These are phyloP conservation scores for Novymonas esmeraldas DNA, from an alignment of 208 protist species.

Conservation along the genomic window DNA sequence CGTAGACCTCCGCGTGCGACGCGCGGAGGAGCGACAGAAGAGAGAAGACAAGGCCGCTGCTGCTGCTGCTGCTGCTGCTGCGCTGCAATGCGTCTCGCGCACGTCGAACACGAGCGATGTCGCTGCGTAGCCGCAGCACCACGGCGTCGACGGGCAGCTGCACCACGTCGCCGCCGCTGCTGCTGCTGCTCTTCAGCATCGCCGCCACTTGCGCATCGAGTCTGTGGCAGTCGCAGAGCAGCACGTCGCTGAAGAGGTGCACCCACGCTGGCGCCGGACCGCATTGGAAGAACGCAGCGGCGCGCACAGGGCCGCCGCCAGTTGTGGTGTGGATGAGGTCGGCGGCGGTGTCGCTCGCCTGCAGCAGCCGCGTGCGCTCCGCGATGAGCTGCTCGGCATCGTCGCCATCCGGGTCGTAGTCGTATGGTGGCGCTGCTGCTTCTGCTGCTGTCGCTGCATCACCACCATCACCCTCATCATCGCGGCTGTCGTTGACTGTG, in stretches of 20 bases:
- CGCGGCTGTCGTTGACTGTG: not conserved
- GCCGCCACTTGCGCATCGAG: constrained; percentile 12
- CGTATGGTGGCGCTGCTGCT: not conserved
- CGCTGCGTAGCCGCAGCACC: constrained; percentile 29
- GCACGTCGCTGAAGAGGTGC: constrained; percentile 40
- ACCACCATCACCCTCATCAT: no score
- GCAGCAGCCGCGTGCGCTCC: not conserved
- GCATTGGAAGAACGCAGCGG: constrained; percentile 24
- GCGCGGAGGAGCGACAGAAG: no score
- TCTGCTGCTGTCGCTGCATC: no score
- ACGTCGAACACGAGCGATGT: constrained; percentile 24
- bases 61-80: not conserved
- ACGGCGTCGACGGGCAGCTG: constrained; percentile 30
- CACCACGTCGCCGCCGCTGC: not conserved
- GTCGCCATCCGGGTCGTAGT: constrained; percentile 3
- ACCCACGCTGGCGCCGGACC: constrained; percentile 52
- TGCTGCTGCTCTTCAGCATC: not conserved
- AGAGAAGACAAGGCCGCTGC: not conserved
- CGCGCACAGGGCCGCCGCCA: constrained; percentile 9
- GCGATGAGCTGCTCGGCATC: constrained; percentile 3
- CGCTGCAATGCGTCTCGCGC: constrained; percentile 8
- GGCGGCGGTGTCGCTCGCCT: not conserved
- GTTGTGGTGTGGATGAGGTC: not conserved
- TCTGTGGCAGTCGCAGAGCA: constrained; percentile 29
- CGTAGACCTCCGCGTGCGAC: constrained; percentile 24